Evolutionary conservation across 2,329 filamentous ascomycete species (phyloP), one percentile per base, ranked within the genome.

Genomic region (Juglanconis oblonga): DNA sequence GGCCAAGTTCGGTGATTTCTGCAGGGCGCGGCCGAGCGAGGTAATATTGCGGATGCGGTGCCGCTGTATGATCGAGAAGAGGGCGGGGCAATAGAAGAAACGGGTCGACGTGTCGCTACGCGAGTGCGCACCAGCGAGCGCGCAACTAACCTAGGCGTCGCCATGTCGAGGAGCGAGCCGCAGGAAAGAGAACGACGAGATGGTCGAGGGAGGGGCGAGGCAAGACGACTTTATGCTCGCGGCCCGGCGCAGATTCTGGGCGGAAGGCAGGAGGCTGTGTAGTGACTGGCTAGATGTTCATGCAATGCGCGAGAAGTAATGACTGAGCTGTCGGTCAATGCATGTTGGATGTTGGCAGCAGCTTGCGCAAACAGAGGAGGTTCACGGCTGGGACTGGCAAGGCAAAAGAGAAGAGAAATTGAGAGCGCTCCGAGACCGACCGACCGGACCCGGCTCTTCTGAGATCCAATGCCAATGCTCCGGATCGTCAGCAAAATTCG

Each of bases 291-390:
- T 14, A 52, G 24, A 29, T 31, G 17, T 10, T 29, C 29, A 35
- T 14, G 14, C n/a, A 24, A 14, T 55, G 29, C 5, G 29, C 32
- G 45, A 29, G n/a, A 24, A n/a, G 5, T 29, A 35, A 10, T 24
- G 42, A 48, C 9, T 5, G 7, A 5, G 52, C 24, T 55, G 31
- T 45, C 6, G 29, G 38, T 40, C 42, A 60, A 53, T 61, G 58
- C 58, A 56, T 17, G 52, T 63, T 61, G 52, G 61, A 56, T 17
- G 52, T 63, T 61, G 52, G 61, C 52, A 51, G 58, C 58, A 57
- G 55, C 47, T 33, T n/a, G 11, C n/a, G 38, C 31, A 35, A 29
- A 44, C 31, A 14, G 8, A 5, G 24, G 29, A 13, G 13, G 32
- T 51, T 57, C 29, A 8, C 35, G 17, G 24, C 17, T n/a, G 7